Evolutionary conservation across 768 basidiomycete species (phyloP).

Genomic region (Collybia nuda): DNA sequence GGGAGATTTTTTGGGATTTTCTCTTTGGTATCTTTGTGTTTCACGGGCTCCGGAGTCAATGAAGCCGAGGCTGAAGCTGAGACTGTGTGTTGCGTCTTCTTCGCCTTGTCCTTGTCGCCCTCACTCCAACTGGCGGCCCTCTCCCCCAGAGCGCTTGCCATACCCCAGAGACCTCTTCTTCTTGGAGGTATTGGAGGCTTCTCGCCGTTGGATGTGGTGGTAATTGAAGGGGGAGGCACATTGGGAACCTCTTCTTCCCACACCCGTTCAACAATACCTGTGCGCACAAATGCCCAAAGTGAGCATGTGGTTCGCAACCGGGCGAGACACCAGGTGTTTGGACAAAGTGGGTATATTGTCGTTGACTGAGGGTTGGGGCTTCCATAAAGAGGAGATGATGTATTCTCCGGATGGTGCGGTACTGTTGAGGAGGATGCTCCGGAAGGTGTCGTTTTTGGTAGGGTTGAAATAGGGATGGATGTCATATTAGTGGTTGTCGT

Average conservation of each 20-base stretch:
- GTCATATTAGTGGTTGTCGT: slow-evolving; percentile 30
- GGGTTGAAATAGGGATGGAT: slow-evolving; percentile 27
- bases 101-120: slow-evolving; percentile 37
- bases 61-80: slow-evolving; percentile 6
- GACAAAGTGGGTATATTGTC: slow-evolving; percentile 78
- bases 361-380: slow-evolving; percentile 28
- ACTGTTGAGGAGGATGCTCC: slow-evolving; percentile 19
- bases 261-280: slow-evolving; percentile 77
- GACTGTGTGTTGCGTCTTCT: slow-evolving; percentile 12
- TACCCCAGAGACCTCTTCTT: slow-evolving; percentile 64
- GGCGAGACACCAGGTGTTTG: slow-evolving; percentile 81
- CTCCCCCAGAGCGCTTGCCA: slow-evolving; percentile 62
- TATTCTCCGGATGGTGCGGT: slow-evolving; percentile 25
- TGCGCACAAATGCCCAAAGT: slow-evolving; percentile 86
- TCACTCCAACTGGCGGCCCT: slow-evolving; percentile 57
- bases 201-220: slow-evolving; percentile 21
- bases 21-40: slow-evolving; percentile 16
- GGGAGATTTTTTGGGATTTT: slow-evolving; percentile 23
- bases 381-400: slow-evolving; percentile 11
- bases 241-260: slow-evolving; percentile 81
- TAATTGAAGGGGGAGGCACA: slow-evolving; percentile 28
- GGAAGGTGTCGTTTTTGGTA: slow-evolving; percentile 17
- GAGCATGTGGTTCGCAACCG: slow-evolving; percentile 86
- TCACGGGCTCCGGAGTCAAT: slow-evolving; percentile 10
- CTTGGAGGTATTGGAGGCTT: slow-evolving; percentile 68